phyloP scores from a whole-genome alignment of 2,329 filamentous ascomycete genomes.

The Sporothrix inflata region DNA sequence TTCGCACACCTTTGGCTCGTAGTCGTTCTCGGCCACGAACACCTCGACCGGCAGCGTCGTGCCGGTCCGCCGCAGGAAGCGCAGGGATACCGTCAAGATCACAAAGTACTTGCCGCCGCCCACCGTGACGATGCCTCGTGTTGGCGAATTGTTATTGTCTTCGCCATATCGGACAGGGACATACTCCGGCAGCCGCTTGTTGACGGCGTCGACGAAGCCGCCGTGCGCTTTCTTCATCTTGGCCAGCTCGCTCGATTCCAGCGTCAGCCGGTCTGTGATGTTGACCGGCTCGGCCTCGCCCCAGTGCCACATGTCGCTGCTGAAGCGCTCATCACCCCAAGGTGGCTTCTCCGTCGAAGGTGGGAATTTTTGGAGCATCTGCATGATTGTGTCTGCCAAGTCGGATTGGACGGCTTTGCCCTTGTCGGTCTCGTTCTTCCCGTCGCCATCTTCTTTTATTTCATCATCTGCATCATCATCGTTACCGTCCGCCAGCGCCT shows the following conservation, averaged over 20 bases:
- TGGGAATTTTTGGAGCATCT: conserved; percentile 16
- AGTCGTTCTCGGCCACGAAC: conserved; percentile 42
- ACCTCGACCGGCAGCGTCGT: conserved; percentile 52
- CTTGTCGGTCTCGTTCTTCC: no score
- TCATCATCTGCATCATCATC: no score
- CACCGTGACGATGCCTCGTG: conserved; percentile 54
- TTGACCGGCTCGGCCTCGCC: conserved; percentile 21
- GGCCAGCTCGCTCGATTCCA: conserved; percentile 1
- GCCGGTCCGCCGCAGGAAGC: conserved; percentile 55
- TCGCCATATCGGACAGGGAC: background rate
- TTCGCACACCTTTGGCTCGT: conserved; percentile 41
- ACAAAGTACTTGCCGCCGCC: conserved; percentile 54
- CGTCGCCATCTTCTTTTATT: no score
- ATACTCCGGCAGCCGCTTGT: conserved; percentile 21
- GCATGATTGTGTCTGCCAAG: conserved; percentile 20
- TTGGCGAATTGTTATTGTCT: background rate
- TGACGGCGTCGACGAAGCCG: conserved; percentile 11
- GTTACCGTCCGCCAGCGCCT: no score
- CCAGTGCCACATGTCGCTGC: conserved; percentile 25
- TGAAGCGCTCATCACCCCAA: conserved; percentile 21
- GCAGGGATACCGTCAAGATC: conserved; percentile 52
- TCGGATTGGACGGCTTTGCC: background rate
- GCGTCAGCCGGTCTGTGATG: conserved; percentile 9
- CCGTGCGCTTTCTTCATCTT: conserved; percentile 28
- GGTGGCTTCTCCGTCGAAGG: conserved; percentile 14